Conservation (phyloP, 345 rosid species). For the Punica granatum region DNA sequence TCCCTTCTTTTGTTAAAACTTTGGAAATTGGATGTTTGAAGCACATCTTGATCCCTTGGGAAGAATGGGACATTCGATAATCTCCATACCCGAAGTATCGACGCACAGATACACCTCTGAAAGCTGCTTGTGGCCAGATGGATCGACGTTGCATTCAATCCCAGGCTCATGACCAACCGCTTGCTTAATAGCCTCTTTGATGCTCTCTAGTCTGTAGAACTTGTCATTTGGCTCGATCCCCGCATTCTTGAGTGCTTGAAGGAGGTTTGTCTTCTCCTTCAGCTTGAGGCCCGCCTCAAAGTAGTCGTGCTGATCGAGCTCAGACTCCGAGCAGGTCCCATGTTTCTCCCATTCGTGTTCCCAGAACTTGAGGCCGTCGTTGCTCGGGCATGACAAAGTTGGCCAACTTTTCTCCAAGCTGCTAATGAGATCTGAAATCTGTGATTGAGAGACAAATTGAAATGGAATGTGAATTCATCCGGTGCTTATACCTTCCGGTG, state of each 20-base stretch:
- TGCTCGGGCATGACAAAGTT: conserved; percentile 65
- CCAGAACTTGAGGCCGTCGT: conserved; percentile 59
- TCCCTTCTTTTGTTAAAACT: conserved; percentile 26
- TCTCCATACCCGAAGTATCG: conserved; percentile 51
- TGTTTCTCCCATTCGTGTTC: conserved; percentile 81
- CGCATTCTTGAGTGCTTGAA: conserved; percentile 36
- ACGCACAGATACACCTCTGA: conserved; percentile 55
- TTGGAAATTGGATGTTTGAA: conserved; percentile 47
- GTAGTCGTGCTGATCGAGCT: conserved; percentile 57
- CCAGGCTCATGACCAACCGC: conserved; percentile 45
- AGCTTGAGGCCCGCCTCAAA: conserved; percentile 50
- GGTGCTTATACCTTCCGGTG: too few species aligned
- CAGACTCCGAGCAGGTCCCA: conserved; percentile 74
- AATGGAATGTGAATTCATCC: not conserved
- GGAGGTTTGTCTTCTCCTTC: conserved; percentile 45
- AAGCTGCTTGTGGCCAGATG: conserved; percentile 39
- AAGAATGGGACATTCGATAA: conserved; percentile 54
- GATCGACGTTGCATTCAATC: conserved; percentile 54
- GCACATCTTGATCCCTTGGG: conserved; percentile 34
- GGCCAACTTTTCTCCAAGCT: conserved; percentile 55
- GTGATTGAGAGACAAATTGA: not conserved
- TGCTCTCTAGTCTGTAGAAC: conserved; percentile 31
- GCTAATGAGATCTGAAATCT: conserved; percentile 51
- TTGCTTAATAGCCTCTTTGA: conserved; percentile 40
- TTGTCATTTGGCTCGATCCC: conserved; percentile 60